phyloP scores from a whole-genome alignment of 257 asterid genomes.

The Nicotiana tomentosiformis region DNA sequence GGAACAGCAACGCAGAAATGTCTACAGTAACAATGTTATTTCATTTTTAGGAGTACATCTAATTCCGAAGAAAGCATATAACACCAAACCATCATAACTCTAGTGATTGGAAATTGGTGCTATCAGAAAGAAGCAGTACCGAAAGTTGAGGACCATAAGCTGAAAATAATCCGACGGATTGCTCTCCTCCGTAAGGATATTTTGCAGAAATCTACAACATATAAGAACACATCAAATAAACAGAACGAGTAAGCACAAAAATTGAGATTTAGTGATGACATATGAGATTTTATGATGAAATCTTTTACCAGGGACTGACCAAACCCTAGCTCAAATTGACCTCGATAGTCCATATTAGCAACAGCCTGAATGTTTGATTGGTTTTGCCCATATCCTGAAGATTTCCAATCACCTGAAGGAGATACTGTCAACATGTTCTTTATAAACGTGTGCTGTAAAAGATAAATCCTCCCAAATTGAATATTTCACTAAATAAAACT shows the following conservation, averaged over 20 bases:
- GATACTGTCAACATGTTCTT: neutral
- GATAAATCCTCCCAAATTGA: neutral
- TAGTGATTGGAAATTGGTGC: neutral
- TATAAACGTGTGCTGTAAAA: neutral
- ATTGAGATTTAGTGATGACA: neutral
- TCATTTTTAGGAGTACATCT: neutral
- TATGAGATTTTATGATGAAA: neutral
- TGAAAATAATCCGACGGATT: conserved; percentile 39
- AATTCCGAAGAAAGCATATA: neutral
- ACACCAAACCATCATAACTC: neutral
- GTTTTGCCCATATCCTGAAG: conserved; percentile 27
- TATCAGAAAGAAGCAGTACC: conserved; percentile 21
- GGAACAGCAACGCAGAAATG: neutral
- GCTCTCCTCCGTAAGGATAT: conserved; percentile 53
- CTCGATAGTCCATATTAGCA: conserved; percentile 25
- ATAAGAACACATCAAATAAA: neutral
- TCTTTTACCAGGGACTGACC: conserved; percentile 41
- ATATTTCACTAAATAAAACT: neutral
- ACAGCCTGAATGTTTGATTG: conserved; percentile 19
- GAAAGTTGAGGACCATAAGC: conserved; percentile 37
- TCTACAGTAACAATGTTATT: neutral
- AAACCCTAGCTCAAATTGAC: conserved; percentile 41
- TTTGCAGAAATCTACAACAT: conserved; percentile 41
- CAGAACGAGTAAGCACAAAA: neutral
- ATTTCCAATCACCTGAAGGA: conserved; percentile 11